Evolutionary conservation across 352 stramenopile species (phyloP).

Genomic region (Pythium rishiriense): DNA sequence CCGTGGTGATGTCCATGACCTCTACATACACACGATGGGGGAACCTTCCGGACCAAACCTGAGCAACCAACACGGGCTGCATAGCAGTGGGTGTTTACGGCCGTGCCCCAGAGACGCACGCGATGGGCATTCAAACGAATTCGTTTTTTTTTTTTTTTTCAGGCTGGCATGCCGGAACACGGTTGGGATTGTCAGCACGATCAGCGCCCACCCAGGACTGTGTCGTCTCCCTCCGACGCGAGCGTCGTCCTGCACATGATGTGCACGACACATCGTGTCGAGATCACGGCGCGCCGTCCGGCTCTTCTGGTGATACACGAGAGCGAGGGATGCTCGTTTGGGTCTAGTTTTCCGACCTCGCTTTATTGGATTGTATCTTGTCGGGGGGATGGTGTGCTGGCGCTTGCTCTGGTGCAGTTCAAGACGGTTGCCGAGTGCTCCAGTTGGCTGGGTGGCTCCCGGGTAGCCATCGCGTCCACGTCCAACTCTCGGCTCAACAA

Average conservation of each 20-base stretch:
- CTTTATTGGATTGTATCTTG: neutral
- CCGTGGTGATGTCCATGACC: neutral
- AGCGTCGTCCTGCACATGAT: neutral
- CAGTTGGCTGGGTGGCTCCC: slow-evolving; percentile 11
- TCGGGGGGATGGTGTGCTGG: neutral
- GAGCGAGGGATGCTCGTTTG: neutral
- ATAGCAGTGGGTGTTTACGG: too few relatives aligned
- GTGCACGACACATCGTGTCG: neutral
- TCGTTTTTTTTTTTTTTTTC: too few relatives aligned
- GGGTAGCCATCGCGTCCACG: neutral
- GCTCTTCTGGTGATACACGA: neutral
- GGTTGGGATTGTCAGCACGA: neutral
- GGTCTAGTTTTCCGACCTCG: neutral
- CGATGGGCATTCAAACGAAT: too few relatives aligned
- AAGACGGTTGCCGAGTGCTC: slow-evolving; percentile 1
- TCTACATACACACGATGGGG: neutral
- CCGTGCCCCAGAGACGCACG: neutral
- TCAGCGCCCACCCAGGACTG: neutral
- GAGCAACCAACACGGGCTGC: too few relatives aligned
- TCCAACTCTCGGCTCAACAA: neutral
- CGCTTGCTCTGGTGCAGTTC: neutral
- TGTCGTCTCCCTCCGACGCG: too few relatives aligned
- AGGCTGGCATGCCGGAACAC: too few relatives aligned
- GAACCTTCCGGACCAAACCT: neutral
- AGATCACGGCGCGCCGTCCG: neutral